Conservation (phyloP, 345 rosid genomes). For the Acer negundo region DNA sequence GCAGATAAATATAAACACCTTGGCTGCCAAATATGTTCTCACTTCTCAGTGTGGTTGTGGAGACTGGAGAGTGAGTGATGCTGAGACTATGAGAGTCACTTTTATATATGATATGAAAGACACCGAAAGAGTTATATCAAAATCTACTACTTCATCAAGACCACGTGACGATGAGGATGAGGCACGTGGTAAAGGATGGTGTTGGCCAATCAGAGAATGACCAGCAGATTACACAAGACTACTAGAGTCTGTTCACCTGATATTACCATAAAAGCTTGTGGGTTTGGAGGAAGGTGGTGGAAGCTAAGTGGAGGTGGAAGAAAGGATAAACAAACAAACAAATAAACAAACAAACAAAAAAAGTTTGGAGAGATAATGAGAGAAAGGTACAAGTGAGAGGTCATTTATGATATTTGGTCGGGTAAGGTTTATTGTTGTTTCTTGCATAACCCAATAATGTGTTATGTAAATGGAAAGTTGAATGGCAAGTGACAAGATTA, state of each 20-base stretch:
- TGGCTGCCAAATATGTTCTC: constrained; percentile 2
- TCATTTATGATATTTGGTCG: background rate
- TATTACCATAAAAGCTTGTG: background rate
- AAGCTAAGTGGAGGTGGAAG: too few relatives aligned
- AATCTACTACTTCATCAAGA: too few relatives aligned
- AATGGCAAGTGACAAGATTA: too few relatives aligned
- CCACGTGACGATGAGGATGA: constrained; percentile 26
- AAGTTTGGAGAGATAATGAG: background rate
- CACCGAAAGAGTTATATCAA: too few relatives aligned
- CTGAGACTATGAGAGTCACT: background rate
- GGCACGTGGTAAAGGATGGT: constrained; percentile 24
- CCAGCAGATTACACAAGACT: background rate
- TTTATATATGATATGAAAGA: background rate
- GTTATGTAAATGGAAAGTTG: too few relatives aligned
- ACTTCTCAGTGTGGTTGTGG: background rate
- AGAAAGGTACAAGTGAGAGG: background rate
- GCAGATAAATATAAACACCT: constrained; percentile 42
- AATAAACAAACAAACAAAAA: too few relatives aligned
- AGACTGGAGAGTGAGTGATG: background rate
- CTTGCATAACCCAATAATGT: background rate
- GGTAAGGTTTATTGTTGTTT: background rate
- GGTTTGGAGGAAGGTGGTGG: background rate
- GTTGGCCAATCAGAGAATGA: constrained; percentile 16
- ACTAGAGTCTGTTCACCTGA: background rate
- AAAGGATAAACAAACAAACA: too few relatives aligned